These are phyloP conservation scores for Exutisphaerella laricina DNA, from an alignment of 2,329 filamentous ascomycete species.

Conservation along the genomic window DNA sequence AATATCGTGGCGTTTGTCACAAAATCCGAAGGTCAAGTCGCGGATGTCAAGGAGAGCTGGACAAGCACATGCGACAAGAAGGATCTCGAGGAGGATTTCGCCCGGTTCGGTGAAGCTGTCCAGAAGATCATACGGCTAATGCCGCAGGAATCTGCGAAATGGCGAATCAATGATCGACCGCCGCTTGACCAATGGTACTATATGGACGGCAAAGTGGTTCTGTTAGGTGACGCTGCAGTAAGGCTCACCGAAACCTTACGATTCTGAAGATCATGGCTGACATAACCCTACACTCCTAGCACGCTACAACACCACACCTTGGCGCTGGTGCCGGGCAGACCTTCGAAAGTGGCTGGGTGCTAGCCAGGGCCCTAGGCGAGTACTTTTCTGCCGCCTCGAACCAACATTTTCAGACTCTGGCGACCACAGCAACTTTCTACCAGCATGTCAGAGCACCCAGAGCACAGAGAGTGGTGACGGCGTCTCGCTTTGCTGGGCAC, in stretches of 20 bases:
- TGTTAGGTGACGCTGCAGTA: slow-evolving; percentile 55
- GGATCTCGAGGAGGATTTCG: slow-evolving; percentile 25
- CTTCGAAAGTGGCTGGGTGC: slow-evolving; percentile 49
- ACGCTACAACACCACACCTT: slow-evolving; percentile 51
- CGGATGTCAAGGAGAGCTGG: slow-evolving; percentile 36
- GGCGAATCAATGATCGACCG: slow-evolving; percentile 25
- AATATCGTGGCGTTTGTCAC: slow-evolving; percentile 37
- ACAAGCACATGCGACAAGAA: slow-evolving; percentile 25
- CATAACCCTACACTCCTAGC: no score
- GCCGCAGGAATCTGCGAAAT: slow-evolving; percentile 22
- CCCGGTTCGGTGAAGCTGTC: slow-evolving; percentile 9
- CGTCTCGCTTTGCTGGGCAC: slow-evolving; percentile 30
- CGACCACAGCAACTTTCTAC: slow-evolving; percentile 30
- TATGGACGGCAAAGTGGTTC: slow-evolving; percentile 34
- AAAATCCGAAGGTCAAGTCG: slow-evolving; percentile 30
- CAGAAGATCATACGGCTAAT: slow-evolving; percentile 24
- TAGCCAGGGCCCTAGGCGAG: slow-evolving; percentile 33
- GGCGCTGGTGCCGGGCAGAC: slow-evolving; percentile 53
- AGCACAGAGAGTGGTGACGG: slow-evolving; percentile 32
- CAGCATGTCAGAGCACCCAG: slow-evolving; percentile 33
- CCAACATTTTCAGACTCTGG: slow-evolving; percentile 16
- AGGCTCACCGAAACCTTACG: no score
- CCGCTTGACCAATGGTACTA: slow-evolving; percentile 34
- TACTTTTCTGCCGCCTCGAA: slow-evolving; percentile 17
- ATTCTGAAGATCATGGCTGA: no score